phyloP scores from a whole-genome alignment of 345 rosid genomes.

The Combretum micranthum region DNA sequence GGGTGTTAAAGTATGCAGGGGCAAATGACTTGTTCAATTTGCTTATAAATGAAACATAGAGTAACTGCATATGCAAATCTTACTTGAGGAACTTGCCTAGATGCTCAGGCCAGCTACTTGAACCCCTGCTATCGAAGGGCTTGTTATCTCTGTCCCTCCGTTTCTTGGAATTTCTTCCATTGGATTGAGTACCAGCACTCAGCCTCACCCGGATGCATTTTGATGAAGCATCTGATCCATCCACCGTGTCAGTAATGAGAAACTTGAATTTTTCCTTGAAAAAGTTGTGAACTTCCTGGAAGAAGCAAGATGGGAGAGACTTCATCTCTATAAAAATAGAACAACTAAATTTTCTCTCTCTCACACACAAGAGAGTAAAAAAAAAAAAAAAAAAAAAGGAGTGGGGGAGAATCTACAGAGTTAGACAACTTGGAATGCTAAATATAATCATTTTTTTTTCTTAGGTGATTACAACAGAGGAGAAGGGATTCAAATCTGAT shows the following conservation, averaged over 20 bases:
- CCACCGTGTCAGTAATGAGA: constrained; percentile 89
- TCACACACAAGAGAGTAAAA: too few species aligned
- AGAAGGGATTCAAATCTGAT: too few species aligned
- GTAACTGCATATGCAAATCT: not conserved
- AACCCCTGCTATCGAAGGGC: constrained; percentile 89
- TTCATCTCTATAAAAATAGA: too few species aligned
- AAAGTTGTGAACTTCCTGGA: constrained; percentile 81
- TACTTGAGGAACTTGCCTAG: constrained; percentile 88
- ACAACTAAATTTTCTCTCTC: too few species aligned
- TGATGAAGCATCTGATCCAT: constrained; percentile 78
- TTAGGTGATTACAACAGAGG: too few species aligned
- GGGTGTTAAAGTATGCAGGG: too few species aligned
- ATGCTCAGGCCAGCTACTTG: constrained; percentile 84
- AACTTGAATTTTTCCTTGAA: constrained; percentile 76
- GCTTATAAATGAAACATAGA: not conserved
- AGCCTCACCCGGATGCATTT: constrained; percentile 92
- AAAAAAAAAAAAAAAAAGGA: too few species aligned
- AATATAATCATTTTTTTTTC: too few species aligned
- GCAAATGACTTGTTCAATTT: not conserved
- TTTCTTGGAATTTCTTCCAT: constrained; percentile 60
- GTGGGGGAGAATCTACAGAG: too few species aligned
- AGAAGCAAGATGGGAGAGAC: not conserved
- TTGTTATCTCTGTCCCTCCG: constrained; percentile 77
- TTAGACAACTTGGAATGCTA: too few species aligned
- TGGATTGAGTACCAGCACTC: constrained; percentile 39